Conservation (phyloP, 2,329 filamentous ascomycete species). For the Fusarium newnesense region DNA sequence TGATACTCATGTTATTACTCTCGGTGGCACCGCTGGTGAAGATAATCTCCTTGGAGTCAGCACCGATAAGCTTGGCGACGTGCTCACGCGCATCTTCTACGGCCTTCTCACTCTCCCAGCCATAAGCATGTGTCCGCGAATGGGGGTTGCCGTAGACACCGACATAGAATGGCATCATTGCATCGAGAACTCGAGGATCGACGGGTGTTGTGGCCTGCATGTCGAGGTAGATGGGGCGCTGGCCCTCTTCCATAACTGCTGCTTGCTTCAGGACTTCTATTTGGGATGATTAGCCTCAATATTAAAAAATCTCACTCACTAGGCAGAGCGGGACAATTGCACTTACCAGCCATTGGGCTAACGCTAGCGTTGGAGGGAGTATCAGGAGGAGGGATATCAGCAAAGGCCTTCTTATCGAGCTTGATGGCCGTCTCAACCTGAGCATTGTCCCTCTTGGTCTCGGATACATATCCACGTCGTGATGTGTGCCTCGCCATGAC, state of each 20-base stretch:
- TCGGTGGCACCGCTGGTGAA: slow-evolving; percentile 98
- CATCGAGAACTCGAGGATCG: slow-evolving; percentile 92
- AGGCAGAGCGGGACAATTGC: not conserved
- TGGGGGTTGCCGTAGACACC: slow-evolving; percentile 97
- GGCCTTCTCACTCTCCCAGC: slow-evolving; percentile 97
- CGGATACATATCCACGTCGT: slow-evolving; percentile 81
- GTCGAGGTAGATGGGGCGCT: slow-evolving; percentile 95
- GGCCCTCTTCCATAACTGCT: slow-evolving; percentile 90
- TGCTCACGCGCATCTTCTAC: slow-evolving; percentile 88
- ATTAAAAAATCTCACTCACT: not conserved
- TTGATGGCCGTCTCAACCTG: slow-evolving; percentile 90
- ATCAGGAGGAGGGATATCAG: slow-evolving; percentile 58
- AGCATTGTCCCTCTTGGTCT: slow-evolving; percentile 81
- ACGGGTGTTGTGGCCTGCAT: slow-evolving; percentile 98
- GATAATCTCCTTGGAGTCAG: slow-evolving; percentile 97
- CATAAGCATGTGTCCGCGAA: slow-evolving; percentile 96
- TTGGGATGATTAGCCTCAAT: slow-evolving; percentile 24
- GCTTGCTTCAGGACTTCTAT: slow-evolving; percentile 87
- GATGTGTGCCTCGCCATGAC: slow-evolving; percentile 42
- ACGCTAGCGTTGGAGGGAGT: slow-evolving; percentile 65
- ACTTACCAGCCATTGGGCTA: slow-evolving; percentile 76
- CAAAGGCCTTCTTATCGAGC: slow-evolving; percentile 86
- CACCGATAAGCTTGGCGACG: slow-evolving; percentile 87
- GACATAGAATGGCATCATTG: slow-evolving; percentile 95
- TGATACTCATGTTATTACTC: slow-evolving; percentile 99